Base-by-base conservation (phyloP, 2,329 filamentous ascomycete genomes). In the Aotearoamyces nothofagi region DNA sequence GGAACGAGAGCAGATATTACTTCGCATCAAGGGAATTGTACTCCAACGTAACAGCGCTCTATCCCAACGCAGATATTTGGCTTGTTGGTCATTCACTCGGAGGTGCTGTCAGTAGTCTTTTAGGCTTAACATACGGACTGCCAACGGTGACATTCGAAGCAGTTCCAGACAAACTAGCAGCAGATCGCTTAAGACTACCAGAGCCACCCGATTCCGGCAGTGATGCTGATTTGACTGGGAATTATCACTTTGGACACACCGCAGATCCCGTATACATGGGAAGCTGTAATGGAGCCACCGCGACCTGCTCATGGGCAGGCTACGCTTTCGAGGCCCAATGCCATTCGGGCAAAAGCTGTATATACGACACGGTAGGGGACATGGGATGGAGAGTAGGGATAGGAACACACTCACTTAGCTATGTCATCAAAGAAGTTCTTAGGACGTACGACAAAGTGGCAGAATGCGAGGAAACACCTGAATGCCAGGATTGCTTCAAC, bases 191-290 rank as follows among this genome's bases (percentile, higher is more conserved):
- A 0, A 86, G 83, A 15, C 66, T 94, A 3, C 84, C 84, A 0
- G 65, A 72, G 0, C 84, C 86, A 7, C 84, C 84, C 0, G 79
- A 78, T n/a, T 63, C 76, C 28, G 63, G 76, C 27, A 65, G 82
- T 41, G 61, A 65, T 19, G 62, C 69, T 17, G 56, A 69, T 33
- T 67, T 72, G 43, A 92, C 83, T 0, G 86, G 82, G 8, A 65
- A 78, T 0, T 92, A 74, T 47, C 90, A 98, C 52, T 87, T 94
- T 49, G 90, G 90, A 4, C 86, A 96, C 45, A 96, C 84, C 0
- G 90, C 90, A 1, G 90, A 98, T 52, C 90, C 90, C 0, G 75
- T 98, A 17, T 98, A 78, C 46, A 86, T 94, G 58, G 90, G 90
- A 17, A 81, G 77, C 1, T 96, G 90, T 55, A 94, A 93, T 45